A percentile compares a stretch with the other conserved stretches of the same genome.
phyloP scores from a whole-genome alignment of 768 basidiomycete genomes.

The Pleurotus tuoliensis region DNA sequence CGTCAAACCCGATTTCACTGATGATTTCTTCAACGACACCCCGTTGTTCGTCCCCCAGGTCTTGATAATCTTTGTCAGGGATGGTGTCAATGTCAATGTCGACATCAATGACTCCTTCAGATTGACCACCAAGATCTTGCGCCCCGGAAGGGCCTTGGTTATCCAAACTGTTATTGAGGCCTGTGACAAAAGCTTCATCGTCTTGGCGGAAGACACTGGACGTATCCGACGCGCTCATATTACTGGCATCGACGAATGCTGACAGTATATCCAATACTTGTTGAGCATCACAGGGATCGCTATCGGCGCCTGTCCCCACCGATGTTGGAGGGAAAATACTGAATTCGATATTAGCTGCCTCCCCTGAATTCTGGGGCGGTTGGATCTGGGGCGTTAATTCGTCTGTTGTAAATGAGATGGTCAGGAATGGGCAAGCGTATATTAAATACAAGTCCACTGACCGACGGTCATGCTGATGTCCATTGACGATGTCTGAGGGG shows the following conservation, averaged over 20 bases:
- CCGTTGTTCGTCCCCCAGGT: neutral
- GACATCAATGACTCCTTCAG: constrained; percentile 8
- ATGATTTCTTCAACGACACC: constrained; percentile 8
- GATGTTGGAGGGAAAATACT: neutral
- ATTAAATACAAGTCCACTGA: neutral
- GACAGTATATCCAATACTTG: neutral
- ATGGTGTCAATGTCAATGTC: constrained; percentile 12
- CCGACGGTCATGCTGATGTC: too few relatives aligned
- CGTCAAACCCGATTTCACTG: neutral
- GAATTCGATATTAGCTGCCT: neutral
- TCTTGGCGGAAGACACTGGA: too few relatives aligned
- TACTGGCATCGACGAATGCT: neutral
- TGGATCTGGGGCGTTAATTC: too few relatives aligned
- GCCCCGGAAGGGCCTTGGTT: too few relatives aligned
- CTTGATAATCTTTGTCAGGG: neutral
- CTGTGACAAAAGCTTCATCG: too few relatives aligned
- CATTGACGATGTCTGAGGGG: neutral
- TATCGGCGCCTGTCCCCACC: neutral
- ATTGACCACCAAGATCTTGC: too few relatives aligned
- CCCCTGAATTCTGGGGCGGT: too few relatives aligned
- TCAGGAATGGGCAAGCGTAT: neutral
- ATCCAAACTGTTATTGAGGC: too few relatives aligned
- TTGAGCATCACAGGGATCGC: neutral
- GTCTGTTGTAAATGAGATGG: too few relatives aligned
- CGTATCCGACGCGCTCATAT: too few relatives aligned